Percentiles rank a stretch among this genome's conserved stretches.
phyloP scores from a whole-genome alignment of 352 stramenopile genomes.

The Globisporangium sylvaticum region DNA sequence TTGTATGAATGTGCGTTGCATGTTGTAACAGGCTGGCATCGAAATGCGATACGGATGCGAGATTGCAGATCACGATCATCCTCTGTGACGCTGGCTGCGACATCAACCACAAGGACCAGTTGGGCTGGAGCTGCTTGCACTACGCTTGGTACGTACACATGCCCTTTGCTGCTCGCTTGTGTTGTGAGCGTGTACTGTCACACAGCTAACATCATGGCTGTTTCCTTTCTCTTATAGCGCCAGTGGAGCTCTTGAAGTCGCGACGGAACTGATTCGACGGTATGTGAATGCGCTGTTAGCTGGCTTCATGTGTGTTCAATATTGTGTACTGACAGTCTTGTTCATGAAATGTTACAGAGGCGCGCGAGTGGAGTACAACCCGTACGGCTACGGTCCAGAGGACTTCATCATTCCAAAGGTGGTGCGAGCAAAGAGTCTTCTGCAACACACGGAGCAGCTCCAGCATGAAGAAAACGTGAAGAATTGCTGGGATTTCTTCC shows the following conservation, averaged over 20 bases:
- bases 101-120: constrained; percentile 81
- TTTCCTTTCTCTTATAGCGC: constrained; percentile 35
- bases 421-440: constrained; percentile 66
- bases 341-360: constrained; percentile 27
- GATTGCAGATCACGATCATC: constrained; percentile 81
- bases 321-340: not conserved
- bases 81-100: constrained; percentile 78
- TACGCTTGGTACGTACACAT: constrained; percentile 66
- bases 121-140: constrained; percentile 84
- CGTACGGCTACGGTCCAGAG: constrained; percentile 81
- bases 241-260: constrained; percentile 65
- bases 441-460: constrained; percentile 85
- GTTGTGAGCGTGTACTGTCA: too few species aligned
- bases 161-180: too few species aligned
- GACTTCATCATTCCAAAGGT: constrained; percentile 86
- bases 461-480: constrained; percentile 82
- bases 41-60: constrained; percentile 80
- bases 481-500: constrained; percentile 72
- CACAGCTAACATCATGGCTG: not conserved
- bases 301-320: not conserved
- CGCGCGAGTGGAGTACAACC: constrained; percentile 71
- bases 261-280: constrained; percentile 70
- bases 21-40: constrained; percentile 42
- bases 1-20: not conserved
- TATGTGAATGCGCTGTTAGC: constrained; percentile 1